phyloP scores from a whole-genome alignment of 108 stramenopile genomes.

The Nitzschia sp. region DNA sequence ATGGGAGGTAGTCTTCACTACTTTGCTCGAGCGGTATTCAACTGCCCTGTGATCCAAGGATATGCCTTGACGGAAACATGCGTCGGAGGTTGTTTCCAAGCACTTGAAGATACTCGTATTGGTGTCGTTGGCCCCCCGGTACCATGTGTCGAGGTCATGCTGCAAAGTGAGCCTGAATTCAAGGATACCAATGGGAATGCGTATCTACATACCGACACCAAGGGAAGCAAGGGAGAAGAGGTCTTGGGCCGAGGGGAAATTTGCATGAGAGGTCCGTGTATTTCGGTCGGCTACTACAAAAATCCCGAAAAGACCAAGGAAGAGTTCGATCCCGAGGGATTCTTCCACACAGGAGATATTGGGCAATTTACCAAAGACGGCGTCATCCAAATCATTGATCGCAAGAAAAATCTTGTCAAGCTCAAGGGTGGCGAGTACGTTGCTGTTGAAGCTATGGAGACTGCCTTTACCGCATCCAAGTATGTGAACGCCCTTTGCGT shows the following conservation, averaged over 20 bases:
- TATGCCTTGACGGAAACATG: slow-evolving; percentile 46
- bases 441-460: slow-evolving; percentile 35
- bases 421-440: slow-evolving; percentile 67
- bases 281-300: slow-evolving; percentile 44
- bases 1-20: slow-evolving; percentile 17
- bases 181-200: slow-evolving; percentile 25
- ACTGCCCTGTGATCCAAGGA: slow-evolving; percentile 31
- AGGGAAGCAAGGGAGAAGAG: slow-evolving; percentile 15
- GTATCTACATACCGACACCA: slow-evolving; percentile 27
- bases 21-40: slow-evolving; percentile 27
- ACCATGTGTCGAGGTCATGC: slow-evolving; percentile 23
- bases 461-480: background rate
- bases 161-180: slow-evolving; percentile 28
- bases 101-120: slow-evolving; percentile 3
- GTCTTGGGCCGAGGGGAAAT: slow-evolving; percentile 44
- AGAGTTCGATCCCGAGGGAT: slow-evolving; percentile 38
- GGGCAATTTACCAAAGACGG: slow-evolving; percentile 41
- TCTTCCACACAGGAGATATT: slow-evolving; percentile 46
- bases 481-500: slow-evolving; percentile 29
- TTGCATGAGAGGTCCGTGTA: slow-evolving; percentile 29
- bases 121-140: slow-evolving; percentile 31
- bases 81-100: slow-evolving; percentile 18
- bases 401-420: slow-evolving; percentile 67
- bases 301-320: slow-evolving; percentile 46
- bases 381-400: slow-evolving; percentile 37